Conservation (phyloP, 2,329 filamentous ascomycete genomes). For the Dactylellina leptospora region DNA sequence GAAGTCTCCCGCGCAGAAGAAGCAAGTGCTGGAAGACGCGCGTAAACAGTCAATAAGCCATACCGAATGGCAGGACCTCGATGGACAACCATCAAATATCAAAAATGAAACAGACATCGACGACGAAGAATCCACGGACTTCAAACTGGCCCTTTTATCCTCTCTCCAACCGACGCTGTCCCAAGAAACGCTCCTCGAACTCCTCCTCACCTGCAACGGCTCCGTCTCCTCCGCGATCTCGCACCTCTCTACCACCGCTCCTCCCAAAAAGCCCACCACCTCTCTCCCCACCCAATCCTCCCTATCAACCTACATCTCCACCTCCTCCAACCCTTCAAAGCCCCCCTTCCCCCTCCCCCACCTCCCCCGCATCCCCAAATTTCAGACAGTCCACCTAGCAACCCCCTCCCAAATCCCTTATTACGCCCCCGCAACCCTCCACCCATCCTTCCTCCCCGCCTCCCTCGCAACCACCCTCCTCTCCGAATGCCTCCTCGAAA, state of each 20-base stretch:
- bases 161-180: conserved; percentile 75
- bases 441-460: conserved; percentile 84
- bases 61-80: neutral
- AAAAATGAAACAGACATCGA: conserved; percentile 37
- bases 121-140: conserved; percentile 83
- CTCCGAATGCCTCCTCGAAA: conserved; percentile 77
- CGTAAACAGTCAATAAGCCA: neutral
- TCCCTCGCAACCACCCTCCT: conserved; percentile 78
- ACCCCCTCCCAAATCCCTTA: conserved; percentile 82
- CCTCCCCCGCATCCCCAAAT: conserved; percentile 67
- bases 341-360: conserved; percentile 64
- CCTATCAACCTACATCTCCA: conserved; percentile 56
- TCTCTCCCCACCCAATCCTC: conserved; percentile 54
- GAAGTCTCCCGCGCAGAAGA: conserved; percentile 10
- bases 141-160: conserved; percentile 83
- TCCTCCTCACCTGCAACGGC: conserved; percentile 79
- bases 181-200: conserved; percentile 76
- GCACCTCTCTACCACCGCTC: conserved; percentile 58
- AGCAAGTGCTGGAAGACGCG: conserved; percentile 28
- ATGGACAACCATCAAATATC: neutral
- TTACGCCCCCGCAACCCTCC: conserved; percentile 83
- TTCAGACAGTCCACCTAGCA: conserved; percentile 83
- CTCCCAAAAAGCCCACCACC: conserved; percentile 39
- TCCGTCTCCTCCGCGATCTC: conserved; percentile 75
- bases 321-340: conserved; percentile 55